These are phyloP conservation scores for Blastocystis hominis DNA, from an alignment of 352 stramenopile genomes.

Conservation along the genomic window DNA sequence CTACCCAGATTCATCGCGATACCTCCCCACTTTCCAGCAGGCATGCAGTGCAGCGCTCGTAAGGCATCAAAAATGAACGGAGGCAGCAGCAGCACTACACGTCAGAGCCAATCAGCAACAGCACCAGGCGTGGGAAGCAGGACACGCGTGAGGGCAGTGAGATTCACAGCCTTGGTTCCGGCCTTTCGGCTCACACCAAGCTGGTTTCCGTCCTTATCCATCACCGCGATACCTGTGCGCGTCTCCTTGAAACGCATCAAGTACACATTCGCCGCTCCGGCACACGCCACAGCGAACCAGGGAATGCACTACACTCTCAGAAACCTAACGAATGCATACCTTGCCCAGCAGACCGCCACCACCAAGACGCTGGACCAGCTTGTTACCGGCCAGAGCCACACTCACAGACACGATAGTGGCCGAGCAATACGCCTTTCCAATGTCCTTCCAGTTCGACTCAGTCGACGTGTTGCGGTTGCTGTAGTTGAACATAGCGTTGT, in stretches of 20 bases:
- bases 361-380: slow-evolving; percentile 66
- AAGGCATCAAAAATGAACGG: slow-evolving; percentile 56
- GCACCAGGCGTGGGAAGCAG: slow-evolving; percentile 75
- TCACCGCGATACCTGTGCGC: slow-evolving; percentile 52
- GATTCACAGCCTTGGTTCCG: slow-evolving; percentile 69
- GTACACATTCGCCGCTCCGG: slow-evolving; percentile 78
- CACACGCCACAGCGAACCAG: slow-evolving; percentile 72
- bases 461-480: slow-evolving; percentile 79
- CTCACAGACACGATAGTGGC: slow-evolving; percentile 72
- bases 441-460: slow-evolving; percentile 70
- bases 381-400: slow-evolving; percentile 71
- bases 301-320: slow-evolving; percentile 69
- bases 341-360: slow-evolving; percentile 63
- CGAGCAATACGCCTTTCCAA: slow-evolving; percentile 71
- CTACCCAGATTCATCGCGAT: slow-evolving; percentile 30
- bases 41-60: neutral
- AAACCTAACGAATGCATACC: slow-evolving; percentile 62
- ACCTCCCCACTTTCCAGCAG: slow-evolving; percentile 17
- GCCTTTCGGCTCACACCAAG: slow-evolving; percentile 69
- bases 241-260: slow-evolving; percentile 78
- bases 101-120: slow-evolving; percentile 20
- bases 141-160: slow-evolving; percentile 74
- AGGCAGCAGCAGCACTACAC: slow-evolving; percentile 51
- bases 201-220: slow-evolving; percentile 64
- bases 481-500: slow-evolving; percentile 83